These are phyloP conservation scores for Lecanosticta acicola DNA, from an alignment of 2,329 filamentous ascomycete genomes.

Conservation along the genomic window DNA sequence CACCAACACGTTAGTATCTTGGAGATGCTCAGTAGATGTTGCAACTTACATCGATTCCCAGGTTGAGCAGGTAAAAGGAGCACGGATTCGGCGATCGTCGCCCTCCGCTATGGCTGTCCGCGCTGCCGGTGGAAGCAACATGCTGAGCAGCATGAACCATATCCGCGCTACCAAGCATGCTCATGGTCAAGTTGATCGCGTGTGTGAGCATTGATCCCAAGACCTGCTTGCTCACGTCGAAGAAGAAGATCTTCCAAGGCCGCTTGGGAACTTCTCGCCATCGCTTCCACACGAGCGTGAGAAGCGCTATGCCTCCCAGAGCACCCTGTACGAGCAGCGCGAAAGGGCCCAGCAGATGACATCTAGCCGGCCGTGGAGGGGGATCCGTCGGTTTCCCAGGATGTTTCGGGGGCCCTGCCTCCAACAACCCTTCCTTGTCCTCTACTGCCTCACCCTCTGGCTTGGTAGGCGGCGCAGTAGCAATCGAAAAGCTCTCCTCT, in stretches of 20 bases:
- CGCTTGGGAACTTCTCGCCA: constrained; percentile 88
- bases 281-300: constrained; percentile 87
- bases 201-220: constrained; percentile 89
- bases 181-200: constrained; percentile 90
- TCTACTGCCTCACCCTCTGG: constrained; percentile 9
- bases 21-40: too few species aligned
- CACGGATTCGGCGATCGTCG: constrained; percentile 79
- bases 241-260: constrained; percentile 94
- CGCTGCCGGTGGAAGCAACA: constrained; percentile 13
- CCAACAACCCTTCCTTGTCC: constrained; percentile 2
- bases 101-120: constrained; percentile 40
- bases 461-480: constrained; percentile 23
- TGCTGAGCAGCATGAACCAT: constrained; percentile 54
- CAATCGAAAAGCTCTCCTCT: constrained; percentile 20
- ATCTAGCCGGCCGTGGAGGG: constrained; percentile 58
- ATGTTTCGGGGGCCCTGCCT: neutral
- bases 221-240: constrained; percentile 95
- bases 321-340: constrained; percentile 85
- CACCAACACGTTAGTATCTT: too few species aligned
- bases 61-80: constrained; percentile 89
- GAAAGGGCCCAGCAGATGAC: constrained; percentile 81
- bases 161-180: constrained; percentile 84
- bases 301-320: constrained; percentile 73
- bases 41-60: constrained; percentile 83
- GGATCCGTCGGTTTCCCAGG: constrained; percentile 14